Conservation (phyloP, 345 rosid genomes). For the Populus ilicifolia region DNA sequence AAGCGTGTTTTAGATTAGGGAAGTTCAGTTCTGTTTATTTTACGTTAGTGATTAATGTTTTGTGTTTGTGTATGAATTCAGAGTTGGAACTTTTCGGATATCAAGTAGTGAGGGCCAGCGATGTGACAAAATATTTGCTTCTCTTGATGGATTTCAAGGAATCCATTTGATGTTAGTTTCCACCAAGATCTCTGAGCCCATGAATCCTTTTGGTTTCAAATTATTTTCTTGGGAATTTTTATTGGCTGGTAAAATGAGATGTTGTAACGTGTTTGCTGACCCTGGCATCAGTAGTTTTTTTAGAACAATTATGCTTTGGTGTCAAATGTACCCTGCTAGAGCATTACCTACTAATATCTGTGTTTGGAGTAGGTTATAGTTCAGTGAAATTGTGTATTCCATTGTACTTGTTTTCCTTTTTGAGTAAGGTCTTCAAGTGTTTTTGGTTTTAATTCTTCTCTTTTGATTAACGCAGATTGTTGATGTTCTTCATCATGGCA, state of each 20-base stretch:
- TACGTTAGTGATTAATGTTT: background rate
- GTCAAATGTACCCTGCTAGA: background rate
- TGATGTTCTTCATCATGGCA: conserved; percentile 94
- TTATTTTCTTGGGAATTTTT: background rate
- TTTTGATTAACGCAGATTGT: conserved; percentile 50
- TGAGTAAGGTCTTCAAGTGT: background rate
- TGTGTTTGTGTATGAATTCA: background rate
- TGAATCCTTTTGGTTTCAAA: background rate
- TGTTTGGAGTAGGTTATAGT: background rate
- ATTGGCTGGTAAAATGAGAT: background rate
- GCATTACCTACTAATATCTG: background rate
- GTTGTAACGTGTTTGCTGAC: too few species aligned
- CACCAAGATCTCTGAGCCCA: conserved; percentile 23
- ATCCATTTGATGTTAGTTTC: conserved; percentile 7
- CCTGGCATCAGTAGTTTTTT: background rate
- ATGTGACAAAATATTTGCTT: conserved; percentile 18
- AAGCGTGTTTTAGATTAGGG: background rate
- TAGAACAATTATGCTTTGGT: background rate
- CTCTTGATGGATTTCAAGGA: conserved; percentile 19
- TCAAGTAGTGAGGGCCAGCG: conserved; percentile 1
- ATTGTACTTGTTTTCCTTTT: background rate
- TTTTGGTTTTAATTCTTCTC: background rate
- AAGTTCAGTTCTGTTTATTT: background rate
- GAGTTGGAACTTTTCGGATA: background rate
- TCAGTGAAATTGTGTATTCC: background rate